Conservation (phyloP, 495 filamentous ascomycete species). For the Chaetomium fimeti region DNA sequence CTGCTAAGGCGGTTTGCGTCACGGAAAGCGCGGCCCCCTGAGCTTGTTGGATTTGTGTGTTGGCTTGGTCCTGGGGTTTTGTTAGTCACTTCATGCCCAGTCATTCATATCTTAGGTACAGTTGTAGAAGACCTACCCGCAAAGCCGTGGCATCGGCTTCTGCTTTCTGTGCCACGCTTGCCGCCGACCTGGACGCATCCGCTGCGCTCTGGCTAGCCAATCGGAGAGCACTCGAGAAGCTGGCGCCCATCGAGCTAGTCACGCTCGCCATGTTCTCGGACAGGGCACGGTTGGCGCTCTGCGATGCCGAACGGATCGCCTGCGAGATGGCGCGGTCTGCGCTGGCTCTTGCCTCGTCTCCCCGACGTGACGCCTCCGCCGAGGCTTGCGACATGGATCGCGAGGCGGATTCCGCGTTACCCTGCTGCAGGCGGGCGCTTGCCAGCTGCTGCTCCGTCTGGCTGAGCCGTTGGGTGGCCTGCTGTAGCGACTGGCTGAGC, state of each 20-base stretch:
- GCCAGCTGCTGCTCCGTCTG: constrained; percentile 31
- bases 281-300: constrained; percentile 27
- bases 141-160: constrained; percentile 37
- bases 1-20: constrained; percentile 41
- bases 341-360: constrained; percentile 11
- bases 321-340: too few species aligned
- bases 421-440: constrained; percentile 19
- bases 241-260: constrained; percentile 22
- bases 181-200: constrained; percentile 33
- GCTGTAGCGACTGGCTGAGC: constrained; percentile 35
- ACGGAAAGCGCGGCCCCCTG: constrained; percentile 38
- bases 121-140: constrained; percentile 33
- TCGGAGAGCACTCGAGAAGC: constrained; percentile 37
- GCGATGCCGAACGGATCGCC: constrained; percentile 14
- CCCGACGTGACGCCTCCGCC: constrained; percentile 24
- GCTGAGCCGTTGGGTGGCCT: constrained; percentile 30
- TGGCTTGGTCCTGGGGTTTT: constrained; percentile 29
- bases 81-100: constrained; percentile 16
- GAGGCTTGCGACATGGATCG: constrained; percentile 29
- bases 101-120: neutral
- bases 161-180: constrained; percentile 38
- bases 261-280: constrained; percentile 27
- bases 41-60: constrained; percentile 34
- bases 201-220: constrained; percentile 37
- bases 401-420: constrained; percentile 29